Evolutionary conservation across 1,139 yeast species (phyloP).

Genomic region (Blastobotrys elegans): DNA sequence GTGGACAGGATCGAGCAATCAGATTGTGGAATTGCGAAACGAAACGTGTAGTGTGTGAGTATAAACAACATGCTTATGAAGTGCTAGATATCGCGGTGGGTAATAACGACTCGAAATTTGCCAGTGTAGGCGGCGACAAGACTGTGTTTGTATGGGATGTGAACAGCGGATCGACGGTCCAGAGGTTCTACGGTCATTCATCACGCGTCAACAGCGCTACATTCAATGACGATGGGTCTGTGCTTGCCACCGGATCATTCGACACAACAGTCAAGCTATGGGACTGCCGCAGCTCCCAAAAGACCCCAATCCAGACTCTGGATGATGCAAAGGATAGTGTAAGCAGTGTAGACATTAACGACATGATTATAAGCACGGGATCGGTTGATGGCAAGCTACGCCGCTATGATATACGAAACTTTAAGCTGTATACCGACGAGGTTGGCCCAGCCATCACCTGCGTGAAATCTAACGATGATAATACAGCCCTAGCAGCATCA

Average conservation of each 20-base stretch:
- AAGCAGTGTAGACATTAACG: constrained; percentile 27
- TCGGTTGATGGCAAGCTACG: constrained; percentile 35
- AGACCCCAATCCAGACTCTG: constrained; percentile 33
- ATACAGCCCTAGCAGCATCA: constrained; percentile 26
- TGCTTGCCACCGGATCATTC: constrained; percentile 33
- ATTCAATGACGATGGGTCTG: constrained; percentile 29
- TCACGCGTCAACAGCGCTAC: constrained; percentile 32
- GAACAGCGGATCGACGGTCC: constrained; percentile 24
- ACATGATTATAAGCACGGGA: constrained; percentile 31
- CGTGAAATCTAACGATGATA: constrained; percentile 21
- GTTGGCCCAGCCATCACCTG: constrained; percentile 33
- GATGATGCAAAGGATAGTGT: constrained; percentile 36
- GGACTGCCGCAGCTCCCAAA: constrained; percentile 31
- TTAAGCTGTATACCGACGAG: constrained; percentile 28
- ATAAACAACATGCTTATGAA: constrained; percentile 32
- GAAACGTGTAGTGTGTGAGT: constrained; percentile 24
- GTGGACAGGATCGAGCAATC: constrained; percentile 33
- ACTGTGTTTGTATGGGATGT: constrained; percentile 36
- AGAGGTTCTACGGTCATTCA: constrained; percentile 32
- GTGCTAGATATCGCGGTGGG: constrained; percentile 32
- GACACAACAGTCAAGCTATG: constrained; percentile 37
- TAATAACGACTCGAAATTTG: constrained; percentile 31
- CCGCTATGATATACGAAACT: constrained; percentile 34
- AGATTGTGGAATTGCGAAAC: constrained; percentile 31
- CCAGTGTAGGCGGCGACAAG: constrained; percentile 38